Evolutionary conservation across 2,329 filamentous ascomycete genomes (phyloP), one percentile per base, ranked within the genome.

Genomic region (Monosporascus sp.): DNA sequence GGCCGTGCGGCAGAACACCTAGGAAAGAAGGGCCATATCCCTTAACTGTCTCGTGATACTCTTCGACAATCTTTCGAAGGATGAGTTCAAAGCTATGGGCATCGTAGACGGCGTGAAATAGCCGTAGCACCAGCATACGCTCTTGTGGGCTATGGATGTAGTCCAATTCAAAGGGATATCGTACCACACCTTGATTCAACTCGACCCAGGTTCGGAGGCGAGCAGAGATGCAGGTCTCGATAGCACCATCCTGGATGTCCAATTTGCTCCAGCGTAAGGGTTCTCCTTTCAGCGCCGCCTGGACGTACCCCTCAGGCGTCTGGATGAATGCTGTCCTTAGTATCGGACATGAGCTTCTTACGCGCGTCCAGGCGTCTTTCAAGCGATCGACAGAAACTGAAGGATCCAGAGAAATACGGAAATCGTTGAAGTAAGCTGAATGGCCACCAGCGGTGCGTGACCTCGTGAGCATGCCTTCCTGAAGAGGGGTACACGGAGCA

Each of bases 51-150:
- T 63, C 63, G 17, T 64, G 58, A 61, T 89, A 90, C 5, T 76
- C 71, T 3, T 72, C 62, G 27, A 73, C 70, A 3, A 95, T 74
- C 20, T 77, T 70, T 3, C 79, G 66, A 20, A 96, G 76, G 40
- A 96, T 77, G 24, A 90, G 68, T 2, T 80, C 77, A 40, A 96
- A 79, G 56, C 91, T 93, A 58, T 81, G 87, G 2, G 91, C 92
- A 68, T 97, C 92, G 61, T 97, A 97, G 0, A 96, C 69, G 0
- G 82, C 91, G 66, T 97, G 92, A 70, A 96, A 96, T 1, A 95
- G 85, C 46, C 87, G 80, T 2, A 96, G 63, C 2, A 77, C 70
- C 35, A 96, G 69, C 0, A 76, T 57, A 7, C 62, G 61, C 1
- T 59, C 60, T 1, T 58, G 58, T 0, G 53, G 50, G 5, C 64